Conservation (phyloP, 306 rosid species). For the Cucurbita argyrosperma region DNA sequence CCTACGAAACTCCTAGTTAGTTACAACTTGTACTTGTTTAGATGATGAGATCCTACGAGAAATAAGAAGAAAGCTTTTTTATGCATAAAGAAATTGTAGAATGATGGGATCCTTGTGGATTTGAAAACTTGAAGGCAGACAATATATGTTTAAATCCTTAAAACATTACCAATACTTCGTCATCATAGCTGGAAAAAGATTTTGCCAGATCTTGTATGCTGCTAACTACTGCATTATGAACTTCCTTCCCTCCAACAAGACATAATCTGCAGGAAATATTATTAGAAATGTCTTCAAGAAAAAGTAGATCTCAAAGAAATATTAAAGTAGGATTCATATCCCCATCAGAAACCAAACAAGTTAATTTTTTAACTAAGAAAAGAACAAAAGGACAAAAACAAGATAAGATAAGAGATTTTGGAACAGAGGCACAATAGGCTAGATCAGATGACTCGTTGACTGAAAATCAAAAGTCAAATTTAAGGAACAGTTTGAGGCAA, state of each 20-base stretch:
- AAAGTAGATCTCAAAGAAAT: background rate
- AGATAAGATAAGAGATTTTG: background rate
- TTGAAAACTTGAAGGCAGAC: background rate
- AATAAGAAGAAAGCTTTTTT: background rate
- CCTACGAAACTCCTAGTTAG: background rate
- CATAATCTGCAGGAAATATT: slow-evolving; percentile 43
- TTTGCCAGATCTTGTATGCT: slow-evolving; percentile 91
- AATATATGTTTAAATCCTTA: background rate
- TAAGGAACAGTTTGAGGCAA: background rate
- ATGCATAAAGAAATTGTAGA: background rate
- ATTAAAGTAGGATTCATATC: background rate
- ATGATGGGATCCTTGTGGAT: background rate
- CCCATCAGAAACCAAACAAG: background rate
- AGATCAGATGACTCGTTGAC: background rate
- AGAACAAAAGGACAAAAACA: background rate
- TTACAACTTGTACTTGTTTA: background rate
- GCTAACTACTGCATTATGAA: slow-evolving; percentile 86
- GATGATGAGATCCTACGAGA: background rate
- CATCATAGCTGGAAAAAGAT: slow-evolving; percentile 60
- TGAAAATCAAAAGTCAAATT: background rate
- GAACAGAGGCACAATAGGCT: background rate
- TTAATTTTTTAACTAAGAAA: too few relatives aligned
- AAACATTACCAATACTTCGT: slow-evolving; percentile 81
- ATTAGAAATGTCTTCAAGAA: background rate
- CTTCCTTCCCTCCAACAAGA: slow-evolving; percentile 85